phyloP scores from a whole-genome alignment of 768 basidiomycete species.

The Pleurotus sapidus region DNA sequence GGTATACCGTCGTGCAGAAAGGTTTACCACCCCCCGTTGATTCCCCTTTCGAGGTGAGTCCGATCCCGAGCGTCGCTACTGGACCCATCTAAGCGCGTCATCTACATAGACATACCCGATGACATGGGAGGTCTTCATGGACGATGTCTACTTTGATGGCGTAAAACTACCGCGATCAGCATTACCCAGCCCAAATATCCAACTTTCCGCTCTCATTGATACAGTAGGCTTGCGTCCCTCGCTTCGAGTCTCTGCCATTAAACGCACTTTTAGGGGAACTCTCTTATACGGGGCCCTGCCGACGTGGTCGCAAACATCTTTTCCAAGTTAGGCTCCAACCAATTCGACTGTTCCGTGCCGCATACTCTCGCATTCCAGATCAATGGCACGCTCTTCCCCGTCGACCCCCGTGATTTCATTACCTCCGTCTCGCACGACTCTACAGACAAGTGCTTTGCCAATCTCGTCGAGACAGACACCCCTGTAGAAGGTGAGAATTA shows the following conservation, averaged over 20 bases:
- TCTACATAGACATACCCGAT: conserved; percentile 50
- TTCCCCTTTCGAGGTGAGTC: conserved; percentile 57
- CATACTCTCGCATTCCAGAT: conserved; percentile 70
- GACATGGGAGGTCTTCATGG: conserved; percentile 71
- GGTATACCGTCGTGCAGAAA: conserved; percentile 47
- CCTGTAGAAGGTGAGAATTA: conserved; percentile 52
- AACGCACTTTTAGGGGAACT: conserved; percentile 54
- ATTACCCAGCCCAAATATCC: conserved; percentile 43
- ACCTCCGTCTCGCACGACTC: conserved; percentile 35
- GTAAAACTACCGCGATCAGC: conserved; percentile 53
- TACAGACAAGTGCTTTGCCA: conserved; percentile 46
- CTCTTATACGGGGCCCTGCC: conserved; percentile 69
- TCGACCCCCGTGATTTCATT: conserved; percentile 74
- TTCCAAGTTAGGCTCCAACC: conserved; percentile 30
- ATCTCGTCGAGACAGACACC: conserved; percentile 60
- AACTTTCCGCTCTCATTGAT: conserved; percentile 66
- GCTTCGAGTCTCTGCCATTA: background rate
- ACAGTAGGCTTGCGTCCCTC: conserved; percentile 44
- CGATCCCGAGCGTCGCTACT: too few relatives aligned
- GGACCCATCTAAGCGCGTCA: too few relatives aligned
- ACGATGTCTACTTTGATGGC: conserved; percentile 72
- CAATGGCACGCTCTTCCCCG: conserved; percentile 64
- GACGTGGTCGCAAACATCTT: conserved; percentile 58
- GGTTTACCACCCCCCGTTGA: conserved; percentile 55
- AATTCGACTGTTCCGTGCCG: conserved; percentile 55